Conservation (phyloP, 345 rosid genomes). For the Microcos paniculata region DNA sequence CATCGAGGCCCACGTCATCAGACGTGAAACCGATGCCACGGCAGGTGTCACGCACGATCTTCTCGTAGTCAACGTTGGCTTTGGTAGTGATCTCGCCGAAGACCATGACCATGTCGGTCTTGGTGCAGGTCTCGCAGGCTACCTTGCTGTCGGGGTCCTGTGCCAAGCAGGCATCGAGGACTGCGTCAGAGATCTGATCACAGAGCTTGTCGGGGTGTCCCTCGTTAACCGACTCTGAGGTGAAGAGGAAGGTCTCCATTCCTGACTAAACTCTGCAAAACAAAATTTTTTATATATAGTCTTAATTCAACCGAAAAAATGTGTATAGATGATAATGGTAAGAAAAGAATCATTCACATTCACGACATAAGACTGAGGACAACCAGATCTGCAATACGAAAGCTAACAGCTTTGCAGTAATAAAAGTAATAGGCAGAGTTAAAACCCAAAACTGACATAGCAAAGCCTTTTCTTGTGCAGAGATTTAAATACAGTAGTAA, state of each 20-base stretch:
- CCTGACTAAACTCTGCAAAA: conserved; percentile 10
- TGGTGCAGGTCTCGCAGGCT: conserved; percentile 75
- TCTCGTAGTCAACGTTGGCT: conserved; percentile 64
- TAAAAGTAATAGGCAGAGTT: not conserved
- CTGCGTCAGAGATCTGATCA: conserved; percentile 70
- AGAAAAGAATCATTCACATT: not conserved
- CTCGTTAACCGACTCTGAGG: conserved; percentile 76
- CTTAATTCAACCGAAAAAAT: not conserved
- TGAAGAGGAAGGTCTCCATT: conserved; percentile 72
- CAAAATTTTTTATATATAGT: not conserved
- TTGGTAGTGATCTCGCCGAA: conserved; percentile 77
- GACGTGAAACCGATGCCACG: conserved; percentile 59
- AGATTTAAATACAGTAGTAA: too few species aligned
- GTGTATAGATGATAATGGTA: not conserved
- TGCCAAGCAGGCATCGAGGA: conserved; percentile 66
- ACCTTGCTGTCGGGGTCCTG: conserved; percentile 78
- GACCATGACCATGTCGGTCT: conserved; percentile 82
- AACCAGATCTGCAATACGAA: not conserved
- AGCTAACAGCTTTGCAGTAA: not conserved
- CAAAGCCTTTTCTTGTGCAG: too few species aligned
- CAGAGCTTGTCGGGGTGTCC: conserved; percentile 84
- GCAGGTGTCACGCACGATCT: conserved; percentile 71
- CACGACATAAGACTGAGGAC: not conserved
- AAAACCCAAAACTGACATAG: not conserved
- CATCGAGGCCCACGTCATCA: conserved; percentile 62